Evolutionary conservation across 2,329 filamentous ascomycete genomes (phyloP).

Genomic region (Ascochyta koolunga): DNA sequence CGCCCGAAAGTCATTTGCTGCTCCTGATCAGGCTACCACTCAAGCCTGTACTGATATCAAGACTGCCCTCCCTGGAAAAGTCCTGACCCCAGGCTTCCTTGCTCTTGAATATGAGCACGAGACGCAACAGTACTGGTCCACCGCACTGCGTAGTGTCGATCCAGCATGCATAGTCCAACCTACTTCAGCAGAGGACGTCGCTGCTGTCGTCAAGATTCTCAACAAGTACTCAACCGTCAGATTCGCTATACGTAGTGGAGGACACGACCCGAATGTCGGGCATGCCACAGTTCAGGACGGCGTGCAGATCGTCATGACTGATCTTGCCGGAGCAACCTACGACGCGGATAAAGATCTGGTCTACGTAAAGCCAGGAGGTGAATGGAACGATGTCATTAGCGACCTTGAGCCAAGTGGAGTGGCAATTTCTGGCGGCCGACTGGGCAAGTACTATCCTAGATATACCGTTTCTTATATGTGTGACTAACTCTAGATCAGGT

Average conservation of each 20-base stretch:
- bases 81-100: conserved; percentile 24
- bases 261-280: conserved; percentile 48
- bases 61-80: conserved; percentile 25
- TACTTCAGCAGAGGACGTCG: conserved; percentile 29
- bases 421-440: conserved; percentile 39
- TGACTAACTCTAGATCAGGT: conserved; percentile 11
- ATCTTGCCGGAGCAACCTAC: conserved; percentile 45
- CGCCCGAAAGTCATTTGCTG: conserved; percentile 6
- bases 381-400: conserved; percentile 50
- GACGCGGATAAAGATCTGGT: conserved; percentile 44
- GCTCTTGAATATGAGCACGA: conserved; percentile 25
- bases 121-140: conserved; percentile 32
- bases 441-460: conserved; percentile 15
- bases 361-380: conserved; percentile 48
- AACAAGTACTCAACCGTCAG: conserved; percentile 27
- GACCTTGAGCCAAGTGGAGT: conserved; percentile 44
- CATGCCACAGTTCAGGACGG: conserved; percentile 46
- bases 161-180: conserved; percentile 38
- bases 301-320: conserved; percentile 46
- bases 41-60: conserved; percentile 29
- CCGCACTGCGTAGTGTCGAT: conserved; percentile 21
- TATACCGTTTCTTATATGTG: not conserved
- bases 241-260: conserved; percentile 36
- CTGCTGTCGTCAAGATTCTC: conserved; percentile 31
- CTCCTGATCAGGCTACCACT: conserved; percentile 24